Evolutionary conservation across 2,329 filamentous ascomycete genomes (phyloP).

Genomic region (Fulvia fulva): DNA sequence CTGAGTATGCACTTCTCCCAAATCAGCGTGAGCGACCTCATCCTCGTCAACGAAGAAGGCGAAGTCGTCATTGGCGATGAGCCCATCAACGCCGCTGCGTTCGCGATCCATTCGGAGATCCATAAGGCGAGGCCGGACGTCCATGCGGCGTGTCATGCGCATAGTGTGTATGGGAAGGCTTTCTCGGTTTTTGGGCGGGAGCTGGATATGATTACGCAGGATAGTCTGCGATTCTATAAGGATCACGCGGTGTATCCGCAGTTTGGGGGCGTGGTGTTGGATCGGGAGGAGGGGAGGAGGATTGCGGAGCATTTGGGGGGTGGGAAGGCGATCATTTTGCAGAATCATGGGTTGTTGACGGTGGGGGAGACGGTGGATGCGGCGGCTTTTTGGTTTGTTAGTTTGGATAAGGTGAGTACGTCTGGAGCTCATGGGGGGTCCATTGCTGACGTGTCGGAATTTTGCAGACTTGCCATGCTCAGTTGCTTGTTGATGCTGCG

Average conservation of each 20-base stretch:
- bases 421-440: not conserved
- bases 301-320: slow-evolving; percentile 40
- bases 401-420: slow-evolving; percentile 36
- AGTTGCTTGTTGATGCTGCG: slow-evolving; percentile 43
- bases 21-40: slow-evolving; percentile 42
- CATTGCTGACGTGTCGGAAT: not conserved
- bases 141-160: slow-evolving; percentile 39
- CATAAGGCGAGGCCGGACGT: slow-evolving; percentile 43
- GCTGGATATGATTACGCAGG: slow-evolving; percentile 48
- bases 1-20: slow-evolving; percentile 44
- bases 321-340: slow-evolving; percentile 39
- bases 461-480: slow-evolving; percentile 40
- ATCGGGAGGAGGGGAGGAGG: slow-evolving; percentile 40
- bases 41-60: slow-evolving; percentile 43
- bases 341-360: slow-evolving; percentile 47
- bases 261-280: slow-evolving; percentile 46
- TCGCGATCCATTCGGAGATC: slow-evolving; percentile 44
- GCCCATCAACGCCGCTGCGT: slow-evolving; percentile 44
- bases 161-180: slow-evolving; percentile 46
- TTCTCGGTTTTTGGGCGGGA: slow-evolving; percentile 45
- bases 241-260: slow-evolving; percentile 41
- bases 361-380: slow-evolving; percentile 40
- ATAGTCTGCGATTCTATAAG: slow-evolving; percentile 42
- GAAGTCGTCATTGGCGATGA: slow-evolving; percentile 41
- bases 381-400: slow-evolving; percentile 46